Evolutionary conservation across 495 filamentous ascomycete genomes (phyloP).

Genomic region (Hypoxylon subgilvum): DNA sequence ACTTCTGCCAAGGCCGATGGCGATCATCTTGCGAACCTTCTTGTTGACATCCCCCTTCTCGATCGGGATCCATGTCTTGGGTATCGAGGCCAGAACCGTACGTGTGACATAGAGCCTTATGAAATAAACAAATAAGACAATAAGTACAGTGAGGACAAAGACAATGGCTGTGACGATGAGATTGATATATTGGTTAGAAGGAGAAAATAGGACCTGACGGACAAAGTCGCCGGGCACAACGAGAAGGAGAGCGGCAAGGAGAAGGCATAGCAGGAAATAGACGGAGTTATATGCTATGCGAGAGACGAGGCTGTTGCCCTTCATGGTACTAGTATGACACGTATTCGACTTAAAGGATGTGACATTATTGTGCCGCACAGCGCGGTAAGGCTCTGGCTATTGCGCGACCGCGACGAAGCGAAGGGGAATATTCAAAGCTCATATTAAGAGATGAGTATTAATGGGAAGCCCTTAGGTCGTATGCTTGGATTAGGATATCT

Average conservation of each 20-base stretch:
- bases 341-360: slow-evolving; percentile 7
- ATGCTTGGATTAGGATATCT: slow-evolving; percentile 3
- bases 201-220: slow-evolving; percentile 70
- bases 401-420: slow-evolving; percentile 19
- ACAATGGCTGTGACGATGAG: slow-evolving; percentile 82
- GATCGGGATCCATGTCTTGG: slow-evolving; percentile 80
- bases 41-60: slow-evolving; percentile 78
- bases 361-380: slow-evolving; percentile 16
- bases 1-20: slow-evolving; percentile 71
- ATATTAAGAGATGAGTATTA: slow-evolving; percentile 30
- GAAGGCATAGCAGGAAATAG: slow-evolving; percentile 77
- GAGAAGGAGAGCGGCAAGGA: slow-evolving; percentile 74
- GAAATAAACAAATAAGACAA: slow-evolving; percentile 79
- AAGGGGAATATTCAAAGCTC: slow-evolving; percentile 18
- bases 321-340: slow-evolving; percentile 36
- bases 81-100: slow-evolving; percentile 77
- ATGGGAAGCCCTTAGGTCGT: slow-evolving; percentile 2
- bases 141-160: slow-evolving; percentile 74
- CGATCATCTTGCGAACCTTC: slow-evolving; percentile 75
- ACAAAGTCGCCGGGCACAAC: slow-evolving; percentile 85
- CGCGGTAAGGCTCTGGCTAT: slow-evolving; percentile 24
- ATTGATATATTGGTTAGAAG: slow-evolving; percentile 67
- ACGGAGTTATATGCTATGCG: slow-evolving; percentile 81
- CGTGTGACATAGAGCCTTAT: slow-evolving; percentile 88
- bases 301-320: slow-evolving; percentile 56